Conservation (phyloP, 176 grass and related monocot genomes). For the Puya raimondii region DNA sequence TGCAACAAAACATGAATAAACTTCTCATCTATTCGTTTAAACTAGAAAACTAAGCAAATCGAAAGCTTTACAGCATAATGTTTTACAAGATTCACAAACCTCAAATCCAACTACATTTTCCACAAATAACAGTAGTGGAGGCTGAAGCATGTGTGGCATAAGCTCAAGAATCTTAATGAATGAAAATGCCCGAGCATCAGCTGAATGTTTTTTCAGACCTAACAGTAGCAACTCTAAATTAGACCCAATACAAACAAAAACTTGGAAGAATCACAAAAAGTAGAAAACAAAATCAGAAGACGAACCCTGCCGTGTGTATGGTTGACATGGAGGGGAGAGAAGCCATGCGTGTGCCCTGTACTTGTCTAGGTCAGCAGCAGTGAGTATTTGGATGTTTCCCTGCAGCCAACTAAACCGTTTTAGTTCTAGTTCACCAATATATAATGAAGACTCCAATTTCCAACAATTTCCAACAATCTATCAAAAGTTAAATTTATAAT, state of each 20-base stretch:
- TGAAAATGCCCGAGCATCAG: slow-evolving; percentile 85
- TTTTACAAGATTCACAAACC: slow-evolving; percentile 26
- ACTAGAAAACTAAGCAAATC: too few species aligned
- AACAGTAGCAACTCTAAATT: slow-evolving; percentile 23
- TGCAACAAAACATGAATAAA: slow-evolving; percentile 19
- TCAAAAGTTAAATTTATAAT: too few species aligned
- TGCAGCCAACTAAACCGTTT: slow-evolving; percentile 17
- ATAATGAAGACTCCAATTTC: background rate
- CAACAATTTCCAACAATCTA: too few species aligned
- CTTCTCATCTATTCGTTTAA: slow-evolving; percentile 4
- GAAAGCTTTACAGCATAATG: too few species aligned
- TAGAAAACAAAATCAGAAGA: slow-evolving; percentile 17
- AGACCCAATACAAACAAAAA: slow-evolving; percentile 11
- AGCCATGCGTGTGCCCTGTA: slow-evolving; percentile 82
- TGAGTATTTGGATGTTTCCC: slow-evolving; percentile 88
- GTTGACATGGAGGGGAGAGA: slow-evolving; percentile 96
- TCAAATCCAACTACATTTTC: slow-evolving; percentile 98
- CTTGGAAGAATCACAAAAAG: background rate
- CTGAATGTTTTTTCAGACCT: slow-evolving; percentile 96
- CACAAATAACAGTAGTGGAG: slow-evolving; percentile 78
- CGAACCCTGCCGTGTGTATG: slow-evolving; percentile 88
- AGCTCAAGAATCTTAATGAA: slow-evolving; percentile 90
- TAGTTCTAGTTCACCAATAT: background rate
- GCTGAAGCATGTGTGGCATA: slow-evolving; percentile 60
- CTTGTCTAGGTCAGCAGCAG: slow-evolving; percentile 67